Evolutionary conservation across 306 rosid species (phyloP).

Genomic region (Acacia confusa): DNA sequence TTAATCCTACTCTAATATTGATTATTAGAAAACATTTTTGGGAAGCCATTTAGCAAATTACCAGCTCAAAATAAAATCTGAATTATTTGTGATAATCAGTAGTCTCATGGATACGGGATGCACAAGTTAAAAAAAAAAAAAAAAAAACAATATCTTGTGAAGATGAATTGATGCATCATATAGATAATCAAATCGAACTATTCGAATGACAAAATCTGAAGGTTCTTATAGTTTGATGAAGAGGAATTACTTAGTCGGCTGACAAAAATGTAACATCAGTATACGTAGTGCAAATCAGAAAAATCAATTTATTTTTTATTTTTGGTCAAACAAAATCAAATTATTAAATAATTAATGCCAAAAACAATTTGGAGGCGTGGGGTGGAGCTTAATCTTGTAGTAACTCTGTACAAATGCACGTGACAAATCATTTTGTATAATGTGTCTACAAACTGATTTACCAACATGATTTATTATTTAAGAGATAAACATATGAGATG

Average conservation of each 20-base stretch:
- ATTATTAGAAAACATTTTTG: too few relatives aligned
- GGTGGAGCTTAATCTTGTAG: neutral
- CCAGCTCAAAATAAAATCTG: neutral
- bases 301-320: neutral
- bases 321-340: neutral
- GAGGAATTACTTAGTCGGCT: neutral
- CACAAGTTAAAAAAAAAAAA: too few relatives aligned
- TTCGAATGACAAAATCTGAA: too few relatives aligned
- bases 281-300: neutral
- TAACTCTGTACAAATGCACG: neutral
- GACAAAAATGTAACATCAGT: neutral
- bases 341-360: neutral
- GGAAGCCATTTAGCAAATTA: neutral
- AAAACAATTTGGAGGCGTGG: neutral
- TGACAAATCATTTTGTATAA: neutral
- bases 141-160: neutral
- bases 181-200: too few relatives aligned
- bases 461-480: too few relatives aligned
- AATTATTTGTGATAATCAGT: neutral
- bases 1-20: neutral
- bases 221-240: neutral
- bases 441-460: too few relatives aligned
- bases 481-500: too few relatives aligned
- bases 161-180: neutral
- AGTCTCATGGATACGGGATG: neutral